These are phyloP conservation scores for Exserohilum rostratum DNA, from an alignment of 2,329 filamentous ascomycete species.

Conservation along the genomic window DNA sequence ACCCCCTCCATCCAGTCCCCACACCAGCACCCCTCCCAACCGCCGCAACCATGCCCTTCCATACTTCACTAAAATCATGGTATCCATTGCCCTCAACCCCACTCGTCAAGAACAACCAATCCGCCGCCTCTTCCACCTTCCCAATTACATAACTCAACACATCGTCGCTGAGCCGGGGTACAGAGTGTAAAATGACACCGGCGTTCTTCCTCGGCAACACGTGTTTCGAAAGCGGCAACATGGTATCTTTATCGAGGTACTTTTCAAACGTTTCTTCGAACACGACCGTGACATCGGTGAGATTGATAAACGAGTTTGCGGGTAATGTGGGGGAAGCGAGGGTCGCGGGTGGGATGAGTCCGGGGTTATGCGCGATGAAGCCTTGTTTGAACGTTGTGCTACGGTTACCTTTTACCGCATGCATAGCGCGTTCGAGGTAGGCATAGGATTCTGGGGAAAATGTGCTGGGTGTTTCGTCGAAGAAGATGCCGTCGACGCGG, in stretches of 20 bases:
- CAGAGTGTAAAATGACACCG: slow-evolving; percentile 35
- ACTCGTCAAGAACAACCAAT: slow-evolving; percentile 39
- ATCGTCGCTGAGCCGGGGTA: slow-evolving; percentile 31
- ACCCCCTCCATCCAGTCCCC: neutral
- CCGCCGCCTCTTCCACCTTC: slow-evolving; percentile 37
- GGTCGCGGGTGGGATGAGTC: slow-evolving; percentile 23
- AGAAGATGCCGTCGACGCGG: slow-evolving; percentile 58
- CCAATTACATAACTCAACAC: slow-evolving; percentile 37
- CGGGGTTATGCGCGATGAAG: slow-evolving; percentile 42
- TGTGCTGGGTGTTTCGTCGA: slow-evolving; percentile 57
- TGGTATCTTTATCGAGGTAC: slow-evolving; percentile 29
- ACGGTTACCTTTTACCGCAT: slow-evolving; percentile 24
- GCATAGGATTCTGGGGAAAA: slow-evolving; percentile 26
- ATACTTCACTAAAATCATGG: slow-evolving; percentile 35
- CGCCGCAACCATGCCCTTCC: slow-evolving; percentile 27
- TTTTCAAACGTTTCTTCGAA: slow-evolving; percentile 43
- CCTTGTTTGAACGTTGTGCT: slow-evolving; percentile 29
- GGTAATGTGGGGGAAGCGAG: slow-evolving; percentile 23
- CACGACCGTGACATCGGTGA: slow-evolving; percentile 41
- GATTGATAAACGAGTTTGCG: slow-evolving; percentile 36
- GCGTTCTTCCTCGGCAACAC: slow-evolving; percentile 28
- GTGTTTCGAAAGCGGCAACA: slow-evolving; percentile 28
- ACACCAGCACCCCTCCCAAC: slow-evolving; percentile 13
- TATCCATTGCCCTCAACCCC: slow-evolving; percentile 35
- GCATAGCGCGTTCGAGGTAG: slow-evolving; percentile 30